Evolutionary conservation across 1,284 basidiomycete species (phyloP).

Genomic region (Melampsora abietis-canadensis): DNA sequence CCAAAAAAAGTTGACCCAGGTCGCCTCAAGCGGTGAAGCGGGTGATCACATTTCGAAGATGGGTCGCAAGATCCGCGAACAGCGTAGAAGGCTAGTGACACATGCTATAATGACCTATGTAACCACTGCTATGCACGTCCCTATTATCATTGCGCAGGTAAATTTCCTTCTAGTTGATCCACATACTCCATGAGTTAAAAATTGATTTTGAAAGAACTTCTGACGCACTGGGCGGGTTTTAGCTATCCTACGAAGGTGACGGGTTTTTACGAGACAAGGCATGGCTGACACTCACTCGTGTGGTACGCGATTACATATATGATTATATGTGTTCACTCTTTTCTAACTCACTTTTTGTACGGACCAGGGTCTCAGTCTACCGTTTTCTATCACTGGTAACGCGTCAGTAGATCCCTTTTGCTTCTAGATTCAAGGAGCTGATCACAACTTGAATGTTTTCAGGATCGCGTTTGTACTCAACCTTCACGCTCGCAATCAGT

Average conservation of each 20-base stretch:
- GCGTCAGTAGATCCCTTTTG: not conserved
- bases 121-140: not conserved
- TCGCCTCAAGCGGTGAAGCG: not conserved
- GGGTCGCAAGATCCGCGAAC: slow-evolving; percentile 2
- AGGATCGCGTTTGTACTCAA: too few species aligned
- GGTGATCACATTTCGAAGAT: not conserved
- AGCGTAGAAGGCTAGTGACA: not conserved
- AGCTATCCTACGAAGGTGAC: not conserved
- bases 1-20: slow-evolving; percentile 1
- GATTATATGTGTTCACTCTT: not conserved
- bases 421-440: too few species aligned
- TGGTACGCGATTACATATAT: not conserved
- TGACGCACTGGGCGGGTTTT: not conserved
- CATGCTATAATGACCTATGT: not conserved
- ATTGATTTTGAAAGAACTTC: not conserved
- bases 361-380: not conserved
- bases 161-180: not conserved
- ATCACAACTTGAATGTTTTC: too few species aligned
- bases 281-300: not conserved
- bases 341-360: not conserved
- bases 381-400: not conserved
- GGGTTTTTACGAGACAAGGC: not conserved
- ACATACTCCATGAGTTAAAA: not conserved
- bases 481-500: too few species aligned
- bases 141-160: not conserved